These are phyloP conservation scores for Colletotrichum lindemuthianum DNA, from an alignment of 2,329 filamentous ascomycete genomes.

Conservation along the genomic window DNA sequence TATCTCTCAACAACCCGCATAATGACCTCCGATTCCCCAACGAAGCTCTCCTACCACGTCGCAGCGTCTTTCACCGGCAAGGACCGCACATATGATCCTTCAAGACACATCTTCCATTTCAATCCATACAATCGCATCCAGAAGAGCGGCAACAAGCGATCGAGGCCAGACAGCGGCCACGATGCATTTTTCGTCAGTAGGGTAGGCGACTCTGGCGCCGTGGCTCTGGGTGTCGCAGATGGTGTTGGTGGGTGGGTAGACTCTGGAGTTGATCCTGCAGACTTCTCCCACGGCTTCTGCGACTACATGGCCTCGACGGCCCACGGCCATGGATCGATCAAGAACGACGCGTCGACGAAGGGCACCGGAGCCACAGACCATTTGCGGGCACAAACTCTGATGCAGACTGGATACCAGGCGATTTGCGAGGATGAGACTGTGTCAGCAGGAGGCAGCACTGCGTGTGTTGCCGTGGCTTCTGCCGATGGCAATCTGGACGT, in stretches of 20 bases:
- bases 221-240: conserved; percentile 91
- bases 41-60: conserved; percentile 71
- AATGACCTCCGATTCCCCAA: conserved; percentile 17
- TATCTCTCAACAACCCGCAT: conserved; percentile 23
- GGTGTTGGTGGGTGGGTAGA: conserved; percentile 96
- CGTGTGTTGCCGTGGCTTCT: conserved; percentile 83
- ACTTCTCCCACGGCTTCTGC: conserved; percentile 95
- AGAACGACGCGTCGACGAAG: conserved; percentile 40
- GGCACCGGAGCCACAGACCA: conserved; percentile 20
- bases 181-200: conserved; percentile 94
- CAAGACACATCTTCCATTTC: conserved; percentile 78
- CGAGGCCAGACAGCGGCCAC: conserved; percentile 83
- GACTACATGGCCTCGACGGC: conserved; percentile 89
- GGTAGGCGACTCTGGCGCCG: conserved; percentile 75
- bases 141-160: conserved; percentile 63
- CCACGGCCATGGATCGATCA: conserved; percentile 59
- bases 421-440: conserved; percentile 80
- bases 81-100: conserved; percentile 72
- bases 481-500: conserved; percentile 82
- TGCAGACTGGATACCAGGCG: conserved; percentile 86
- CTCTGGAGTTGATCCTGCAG: conserved; percentile 90
- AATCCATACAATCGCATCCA: conserved; percentile 71
- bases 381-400: conserved; percentile 56
- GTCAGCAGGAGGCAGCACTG: conserved; percentile 88
- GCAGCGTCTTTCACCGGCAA: conserved; percentile 82